phyloP scores from a whole-genome alignment of 2,329 filamentous ascomycete species.

The Periconia sp. region DNA sequence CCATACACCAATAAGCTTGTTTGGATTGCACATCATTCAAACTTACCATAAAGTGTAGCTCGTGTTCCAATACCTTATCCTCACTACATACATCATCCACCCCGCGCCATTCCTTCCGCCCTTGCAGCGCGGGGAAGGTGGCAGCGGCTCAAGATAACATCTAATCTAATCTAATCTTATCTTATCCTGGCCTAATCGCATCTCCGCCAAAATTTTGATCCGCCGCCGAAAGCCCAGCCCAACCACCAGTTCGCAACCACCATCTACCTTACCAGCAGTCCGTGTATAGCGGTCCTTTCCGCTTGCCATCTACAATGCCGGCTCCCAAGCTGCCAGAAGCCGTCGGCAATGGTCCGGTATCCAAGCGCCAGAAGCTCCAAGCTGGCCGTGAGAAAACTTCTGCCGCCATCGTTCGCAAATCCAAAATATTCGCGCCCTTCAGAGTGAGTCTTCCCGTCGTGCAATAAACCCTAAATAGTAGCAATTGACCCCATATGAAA shows the following conservation, averaged over 20 bases:
- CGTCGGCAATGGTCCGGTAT: conserved; percentile 52
- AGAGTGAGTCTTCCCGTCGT: conserved; percentile 60
- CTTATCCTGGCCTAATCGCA: conserved; percentile 1
- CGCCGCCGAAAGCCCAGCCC: not conserved
- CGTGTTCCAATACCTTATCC: too few species aligned
- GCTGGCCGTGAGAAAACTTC: conserved; percentile 40
- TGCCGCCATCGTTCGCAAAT: conserved; percentile 52
- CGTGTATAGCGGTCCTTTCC: conserved; percentile 5
- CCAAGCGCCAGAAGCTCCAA: conserved; percentile 62
- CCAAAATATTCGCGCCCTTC: conserved; percentile 90
- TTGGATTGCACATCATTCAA: too few species aligned
- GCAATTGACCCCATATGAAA: conserved; percentile 7
- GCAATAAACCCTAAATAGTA: not conserved
- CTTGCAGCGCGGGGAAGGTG: too few species aligned
- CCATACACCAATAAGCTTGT: too few species aligned
- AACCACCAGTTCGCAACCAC: not conserved
- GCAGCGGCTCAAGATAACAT: not conserved
- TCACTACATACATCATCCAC: too few species aligned
- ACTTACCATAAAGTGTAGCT: too few species aligned
- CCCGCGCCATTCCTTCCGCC: too few species aligned
- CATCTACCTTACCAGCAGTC: not conserved
- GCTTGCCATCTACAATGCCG: conserved; percentile 46
- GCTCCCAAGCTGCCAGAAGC: conserved; percentile 52
- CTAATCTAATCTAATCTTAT: conserved; percentile 8
- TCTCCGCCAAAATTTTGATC: conserved; percentile 4